Evolutionary conservation across 2,329 filamentous ascomycete genomes (phyloP), one percentile per base, ranked within the genome.

Genomic region (Fusarium torulosum): DNA sequence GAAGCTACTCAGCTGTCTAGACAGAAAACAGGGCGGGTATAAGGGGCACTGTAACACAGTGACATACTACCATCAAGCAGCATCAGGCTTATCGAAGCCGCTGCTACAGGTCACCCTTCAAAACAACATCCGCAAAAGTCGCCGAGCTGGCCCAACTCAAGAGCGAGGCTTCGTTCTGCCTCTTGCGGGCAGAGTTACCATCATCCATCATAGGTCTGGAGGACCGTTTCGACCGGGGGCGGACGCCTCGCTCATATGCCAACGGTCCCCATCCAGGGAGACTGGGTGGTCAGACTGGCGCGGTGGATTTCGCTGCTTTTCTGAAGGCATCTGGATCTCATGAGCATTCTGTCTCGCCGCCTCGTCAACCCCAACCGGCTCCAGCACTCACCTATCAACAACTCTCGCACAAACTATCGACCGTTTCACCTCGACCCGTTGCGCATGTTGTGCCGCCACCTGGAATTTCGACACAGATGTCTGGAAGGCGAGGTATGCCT

Each of bases 261-360:
- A 70, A 73, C 74, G 66, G 70, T 59, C 65, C 71, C 56, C 60
- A 72, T 63, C 61, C 62, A 66, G 68, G 67, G 63, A 71, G 63
- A 67, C 69, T 70, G 59, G 71, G 70, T 59, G 63, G 63, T 53
- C 57, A 68, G 76, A 85, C 85, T 86, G 88, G 84, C 88, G 94
- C 85, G 87, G 90, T 97, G 94, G 94, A 97, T 94, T 96, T 97
- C 91, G 89, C 92, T 81, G 90, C 91, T 72, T 88, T 97, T 72
- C 87, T 97, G 81, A 92, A 94, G 86, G 86, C 85, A 77, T 83
- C 88, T 77, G 89, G 89, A 86, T 90, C 90, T 81, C 83, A 89
- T 86, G 90, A 91, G 86, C 89, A 90, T 79, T 84, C 84, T 73
- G 79, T 80, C 65, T 82, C 84, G 74, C 79, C 79, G 67, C 74